Percentiles rank a stretch among this genome's conserved stretches.
Conservation (phyloP, 805 yeast genomes). For the Candida sonorensis region DNA sequence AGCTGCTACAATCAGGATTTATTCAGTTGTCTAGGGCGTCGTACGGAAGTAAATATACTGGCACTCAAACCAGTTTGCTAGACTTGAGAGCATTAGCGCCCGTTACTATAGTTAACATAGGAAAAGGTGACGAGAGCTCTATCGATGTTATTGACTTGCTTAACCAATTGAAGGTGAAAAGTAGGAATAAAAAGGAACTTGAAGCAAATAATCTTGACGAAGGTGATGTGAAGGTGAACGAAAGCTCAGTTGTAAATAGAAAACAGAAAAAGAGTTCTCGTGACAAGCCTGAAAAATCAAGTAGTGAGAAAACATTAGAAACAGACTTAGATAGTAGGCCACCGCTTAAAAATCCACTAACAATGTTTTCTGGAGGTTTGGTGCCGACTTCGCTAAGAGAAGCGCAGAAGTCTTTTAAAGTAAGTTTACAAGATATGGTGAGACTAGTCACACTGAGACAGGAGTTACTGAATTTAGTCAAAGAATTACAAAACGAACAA, state of each 20-base stretch:
- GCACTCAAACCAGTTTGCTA: not conserved
- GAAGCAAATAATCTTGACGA: slow-evolving; percentile 1
- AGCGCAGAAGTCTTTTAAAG: slow-evolving; percentile 11
- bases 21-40: slow-evolving; percentile 38
- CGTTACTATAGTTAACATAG: slow-evolving; percentile 2
- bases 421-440: slow-evolving; percentile 5
- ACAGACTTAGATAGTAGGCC: not conserved
- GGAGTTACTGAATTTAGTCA: slow-evolving; percentile 4
- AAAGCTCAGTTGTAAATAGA: not conserved
- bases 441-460: slow-evolving; percentile 8
- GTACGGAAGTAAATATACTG: slow-evolving; percentile 1
- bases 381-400: slow-evolving; percentile 14
- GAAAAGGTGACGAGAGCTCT: not conserved
- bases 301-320: too few species aligned
- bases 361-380: slow-evolving; percentile 23
- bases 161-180: not conserved
- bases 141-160: not conserved
- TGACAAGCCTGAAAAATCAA: too few species aligned
- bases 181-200: not conserved
- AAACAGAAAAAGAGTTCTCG: not conserved
- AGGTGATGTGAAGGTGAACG: not conserved
- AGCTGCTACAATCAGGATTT: slow-evolving; percentile 27
- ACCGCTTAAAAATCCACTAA: slow-evolving; percentile 14
- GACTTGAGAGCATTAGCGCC: slow-evolving; percentile 7
- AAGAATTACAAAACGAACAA: slow-evolving; percentile 2